These are phyloP conservation scores for Claviceps sp. DNA, from an alignment of 2,329 filamentous ascomycete genomes.

Conservation along the genomic window DNA sequence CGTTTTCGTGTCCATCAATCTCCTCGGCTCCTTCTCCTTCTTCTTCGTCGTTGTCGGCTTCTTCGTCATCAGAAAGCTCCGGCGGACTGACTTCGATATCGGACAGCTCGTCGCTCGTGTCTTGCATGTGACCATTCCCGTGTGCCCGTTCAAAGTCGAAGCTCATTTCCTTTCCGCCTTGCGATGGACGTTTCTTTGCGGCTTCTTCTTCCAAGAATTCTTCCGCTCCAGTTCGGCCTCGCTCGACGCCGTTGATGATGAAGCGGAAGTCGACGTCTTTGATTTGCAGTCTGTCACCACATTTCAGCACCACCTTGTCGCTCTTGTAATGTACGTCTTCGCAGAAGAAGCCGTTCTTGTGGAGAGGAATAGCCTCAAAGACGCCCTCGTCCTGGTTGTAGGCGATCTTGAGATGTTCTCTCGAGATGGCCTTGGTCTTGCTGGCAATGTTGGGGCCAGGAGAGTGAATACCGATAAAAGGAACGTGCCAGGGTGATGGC, in stretches of 20 bases:
- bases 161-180: constrained; percentile 57
- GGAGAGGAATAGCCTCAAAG: constrained; percentile 50
- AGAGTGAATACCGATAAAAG: constrained; percentile 61
- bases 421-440: constrained; percentile 60
- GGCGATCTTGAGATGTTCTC: constrained; percentile 58
- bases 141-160: constrained; percentile 56
- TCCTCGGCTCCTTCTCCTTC: neutral
- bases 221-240: constrained; percentile 45
- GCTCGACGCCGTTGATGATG: constrained; percentile 49
- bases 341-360: constrained; percentile 57
- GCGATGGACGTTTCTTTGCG: constrained; percentile 34
- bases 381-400: constrained; percentile 50
- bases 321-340: constrained; percentile 46
- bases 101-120: constrained; percentile 41
- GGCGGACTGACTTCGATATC: constrained; percentile 28
- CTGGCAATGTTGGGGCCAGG: constrained; percentile 45
- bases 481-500: constrained; percentile 47
- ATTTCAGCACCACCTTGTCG: constrained; percentile 43
- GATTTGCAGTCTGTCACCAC: constrained; percentile 56
- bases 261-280: constrained; percentile 58
- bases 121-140: constrained; percentile 40
- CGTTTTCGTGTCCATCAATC: constrained; percentile 10
- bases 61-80: constrained; percentile 27
- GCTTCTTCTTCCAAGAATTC: constrained; percentile 37
- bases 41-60: constrained; percentile 16